A percentile compares a stretch with the other conserved stretches of the same genome.
Conservation (phyloP, 495 filamentous ascomycete genomes). For the Aspergillus biplanus region DNA sequence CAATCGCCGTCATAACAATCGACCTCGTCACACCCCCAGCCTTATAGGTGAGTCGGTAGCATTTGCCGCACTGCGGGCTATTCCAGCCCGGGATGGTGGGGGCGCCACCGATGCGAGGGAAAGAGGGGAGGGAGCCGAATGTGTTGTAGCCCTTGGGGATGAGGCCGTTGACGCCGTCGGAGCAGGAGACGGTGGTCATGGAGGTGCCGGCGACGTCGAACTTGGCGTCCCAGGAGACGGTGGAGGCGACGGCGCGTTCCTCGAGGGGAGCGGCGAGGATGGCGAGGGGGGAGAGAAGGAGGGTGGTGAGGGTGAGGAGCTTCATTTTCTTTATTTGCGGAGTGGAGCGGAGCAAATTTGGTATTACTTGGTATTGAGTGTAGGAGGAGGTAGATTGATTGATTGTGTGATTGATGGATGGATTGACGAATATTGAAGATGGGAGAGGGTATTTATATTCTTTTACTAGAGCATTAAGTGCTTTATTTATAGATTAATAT, state of each 20-base stretch:
- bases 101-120: slow-evolving; percentile 64
- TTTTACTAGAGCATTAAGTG: no score
- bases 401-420: no score
- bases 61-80: slow-evolving; percentile 65
- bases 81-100: slow-evolving; percentile 63
- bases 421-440: no score
- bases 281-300: slow-evolving; percentile 19
- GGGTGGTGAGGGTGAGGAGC: slow-evolving; percentile 19
- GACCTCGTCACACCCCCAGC: slow-evolving; percentile 41
- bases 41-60: slow-evolving; percentile 65
- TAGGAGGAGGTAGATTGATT: not conserved
- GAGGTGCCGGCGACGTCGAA: slow-evolving; percentile 46
- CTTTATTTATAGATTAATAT: no score
- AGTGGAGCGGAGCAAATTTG: not conserved
- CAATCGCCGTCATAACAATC: slow-evolving; percentile 69
- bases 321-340: slow-evolving; percentile 20
- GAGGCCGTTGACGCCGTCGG: slow-evolving; percentile 61
- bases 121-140: slow-evolving; percentile 56
- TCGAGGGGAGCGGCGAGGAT: slow-evolving; percentile 5
- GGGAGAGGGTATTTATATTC: no score
- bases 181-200: slow-evolving; percentile 63
- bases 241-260: slow-evolving; percentile 20
- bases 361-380: no score
- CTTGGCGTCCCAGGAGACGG: slow-evolving; percentile 40
- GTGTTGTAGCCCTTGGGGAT: slow-evolving; percentile 64